Evolutionary conservation across 2,329 filamentous ascomycete genomes (phyloP), one percentile per base, ranked within the genome.

Genomic region (Emydomyces testavorans): DNA sequence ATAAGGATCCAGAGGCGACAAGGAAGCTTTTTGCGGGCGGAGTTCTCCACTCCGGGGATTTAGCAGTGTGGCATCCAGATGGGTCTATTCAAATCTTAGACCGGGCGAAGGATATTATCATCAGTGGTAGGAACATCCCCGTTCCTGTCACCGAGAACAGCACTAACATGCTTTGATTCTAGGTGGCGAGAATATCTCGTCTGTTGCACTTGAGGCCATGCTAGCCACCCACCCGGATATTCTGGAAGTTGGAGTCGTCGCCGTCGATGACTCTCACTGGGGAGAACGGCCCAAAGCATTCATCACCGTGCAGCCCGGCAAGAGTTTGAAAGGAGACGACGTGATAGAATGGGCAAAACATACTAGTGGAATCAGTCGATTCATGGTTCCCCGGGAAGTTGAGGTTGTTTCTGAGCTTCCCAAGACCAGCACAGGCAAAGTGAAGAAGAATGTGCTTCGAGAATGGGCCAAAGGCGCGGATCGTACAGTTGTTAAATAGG

Each of bases 131-230:
- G 74, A 64, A 10, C 15, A 24, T 35, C 15, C 26, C 10, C 38
- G 4, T 24, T 28, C 16, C n/a, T 18, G 6, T 13, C 18, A 7
- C 35, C 13, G 26, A 20, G 38, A 37, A 50, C 37, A 7, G 11
- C 20, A 10, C 37, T 46, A 7, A 35, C 21, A 11, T 32, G 11
- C 20, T 11, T 49, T 42, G 16, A 34, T 31, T 11, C 31, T 51
- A 86, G 89, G 90, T 39, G 92, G 92, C 49, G 92, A 98, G 66
- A 98, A 98, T 64, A 96, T 98, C 53, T 94, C 86, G 2, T 93
- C 85, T 0, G 83, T 98, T 1, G 88, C 92, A 0, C 75, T 98
- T 2, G 92, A 98, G 67, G 79, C 82, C 51, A 86, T 94, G 80
- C 76, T 98, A 1, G 83, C 83, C 4, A 82, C 86, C 41, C 92